Evolutionary conservation across 2,329 filamentous ascomycete species (phyloP).

Genomic region (Pestalotiopsis sp.): DNA sequence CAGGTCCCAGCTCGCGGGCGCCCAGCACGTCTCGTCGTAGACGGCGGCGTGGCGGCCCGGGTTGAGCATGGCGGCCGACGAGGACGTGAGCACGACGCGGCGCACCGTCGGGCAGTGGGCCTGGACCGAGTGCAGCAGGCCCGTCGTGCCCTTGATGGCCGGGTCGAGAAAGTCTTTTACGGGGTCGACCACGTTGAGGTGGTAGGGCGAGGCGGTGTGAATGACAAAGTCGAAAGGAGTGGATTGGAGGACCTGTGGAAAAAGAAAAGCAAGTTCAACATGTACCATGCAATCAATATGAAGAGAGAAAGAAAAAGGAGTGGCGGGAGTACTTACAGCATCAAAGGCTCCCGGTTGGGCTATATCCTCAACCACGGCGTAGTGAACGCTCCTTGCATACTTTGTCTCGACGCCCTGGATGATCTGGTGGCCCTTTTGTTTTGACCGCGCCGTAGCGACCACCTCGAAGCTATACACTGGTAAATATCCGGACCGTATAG

Average conservation of each 20-base stretch:
- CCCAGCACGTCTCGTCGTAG: conserved; percentile 44
- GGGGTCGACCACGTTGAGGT: conserved; percentile 61
- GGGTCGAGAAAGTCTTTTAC: conserved; percentile 55
- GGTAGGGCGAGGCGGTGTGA: conserved; percentile 76
- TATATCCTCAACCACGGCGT: conserved; percentile 71
- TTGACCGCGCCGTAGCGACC: conserved; percentile 48
- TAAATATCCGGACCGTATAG: conserved; percentile 15
- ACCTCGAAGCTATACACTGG: conserved; percentile 38
- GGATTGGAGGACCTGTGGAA: conserved; percentile 37
- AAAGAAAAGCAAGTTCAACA: no score
- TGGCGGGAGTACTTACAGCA: conserved; percentile 35
- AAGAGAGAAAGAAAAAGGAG: no score
- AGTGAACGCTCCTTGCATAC: conserved; percentile 44
- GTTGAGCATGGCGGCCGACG: conserved; percentile 47
- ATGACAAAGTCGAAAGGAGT: conserved; percentile 71
- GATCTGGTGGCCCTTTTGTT: conserved; percentile 50
- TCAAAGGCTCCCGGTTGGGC: conserved; percentile 72
- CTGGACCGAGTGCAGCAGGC: conserved; percentile 51
- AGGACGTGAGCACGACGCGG: conserved; percentile 60
- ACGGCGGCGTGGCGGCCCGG: conserved; percentile 36
- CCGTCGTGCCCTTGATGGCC: conserved; percentile 55
- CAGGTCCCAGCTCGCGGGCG: conserved; percentile 38
- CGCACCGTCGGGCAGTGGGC: conserved; percentile 55
- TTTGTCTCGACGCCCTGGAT: conserved; percentile 41
- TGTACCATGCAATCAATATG: background rate